phyloP scores from a whole-genome alignment of 2,329 filamentous ascomycete genomes.

The Aspergillus pseudoterreus region DNA sequence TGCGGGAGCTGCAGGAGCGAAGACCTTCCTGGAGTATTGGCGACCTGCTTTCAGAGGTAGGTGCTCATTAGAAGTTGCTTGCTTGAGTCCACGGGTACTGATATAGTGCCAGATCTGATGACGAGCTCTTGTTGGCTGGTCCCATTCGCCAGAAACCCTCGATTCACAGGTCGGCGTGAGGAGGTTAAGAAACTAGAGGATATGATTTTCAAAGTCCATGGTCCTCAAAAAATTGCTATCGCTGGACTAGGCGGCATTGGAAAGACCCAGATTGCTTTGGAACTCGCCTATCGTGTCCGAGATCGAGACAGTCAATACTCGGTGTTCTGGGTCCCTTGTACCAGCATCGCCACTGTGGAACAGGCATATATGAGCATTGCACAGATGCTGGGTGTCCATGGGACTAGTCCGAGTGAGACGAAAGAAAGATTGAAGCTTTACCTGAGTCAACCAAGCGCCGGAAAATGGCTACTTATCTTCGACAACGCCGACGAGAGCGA shows the following conservation, averaged over 20 bases:
- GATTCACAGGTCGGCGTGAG: not conserved
- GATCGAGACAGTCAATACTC: constrained; percentile 9
- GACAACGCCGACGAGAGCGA: constrained; percentile 23
- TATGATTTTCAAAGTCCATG: not conserved
- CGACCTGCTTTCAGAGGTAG: not conserved
- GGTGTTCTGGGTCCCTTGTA: constrained; percentile 27
- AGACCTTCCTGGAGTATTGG: not conserved
- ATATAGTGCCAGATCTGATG: constrained; percentile 3
- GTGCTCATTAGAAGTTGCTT: not conserved
- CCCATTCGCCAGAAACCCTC: constrained; percentile 12
- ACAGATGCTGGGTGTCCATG: constrained; percentile 8
- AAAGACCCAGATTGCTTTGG: not conserved
- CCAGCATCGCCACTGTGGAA: constrained; percentile 15
- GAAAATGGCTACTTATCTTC: constrained; percentile 21
- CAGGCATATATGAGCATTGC: constrained; percentile 15
- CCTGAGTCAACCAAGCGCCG: constrained; percentile 10
- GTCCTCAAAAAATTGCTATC: not conserved
- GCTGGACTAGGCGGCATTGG: not conserved
- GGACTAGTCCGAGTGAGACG: constrained; percentile 1
- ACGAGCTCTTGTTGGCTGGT: constrained; percentile 5
- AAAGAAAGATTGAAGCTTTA: constrained; percentile 3
- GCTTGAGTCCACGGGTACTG: not conserved
- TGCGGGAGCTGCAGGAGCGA: not conserved
- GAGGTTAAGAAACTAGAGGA: not conserved
- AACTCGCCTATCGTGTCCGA: constrained; percentile 11